Evolutionary conservation across 768 basidiomycete genomes (phyloP).

Genomic region (Trametes sanguinea): DNA sequence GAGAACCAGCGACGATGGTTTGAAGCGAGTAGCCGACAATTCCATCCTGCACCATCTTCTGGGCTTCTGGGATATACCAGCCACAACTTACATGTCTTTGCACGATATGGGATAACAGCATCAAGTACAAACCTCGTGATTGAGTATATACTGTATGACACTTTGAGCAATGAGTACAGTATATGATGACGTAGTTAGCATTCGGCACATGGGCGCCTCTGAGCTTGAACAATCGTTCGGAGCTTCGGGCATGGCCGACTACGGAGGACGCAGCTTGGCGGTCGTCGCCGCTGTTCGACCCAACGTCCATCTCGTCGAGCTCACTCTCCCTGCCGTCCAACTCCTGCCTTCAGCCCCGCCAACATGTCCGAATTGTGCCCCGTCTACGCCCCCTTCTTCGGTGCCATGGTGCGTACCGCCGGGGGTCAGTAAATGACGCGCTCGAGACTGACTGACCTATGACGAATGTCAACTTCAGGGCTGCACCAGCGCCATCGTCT

Average conservation of each 20-base stretch:
- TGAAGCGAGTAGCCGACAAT: too few relatives aligned
- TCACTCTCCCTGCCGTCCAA: constrained; percentile 19
- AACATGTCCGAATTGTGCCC: constrained; percentile 81
- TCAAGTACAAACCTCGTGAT: too few relatives aligned
- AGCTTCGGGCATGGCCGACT: constrained; percentile 15
- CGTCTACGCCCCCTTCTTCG: constrained; percentile 98
- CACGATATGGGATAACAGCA: too few relatives aligned
- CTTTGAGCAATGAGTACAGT: too few relatives aligned
- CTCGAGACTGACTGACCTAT: constrained; percentile 12
- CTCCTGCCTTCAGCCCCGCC: constrained; percentile 16
- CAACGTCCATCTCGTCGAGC: constrained; percentile 24
- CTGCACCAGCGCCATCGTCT: constrained; percentile 95
- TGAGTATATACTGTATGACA: too few relatives aligned
- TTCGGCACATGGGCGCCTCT: constrained; percentile 4
- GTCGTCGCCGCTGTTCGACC: constrained; percentile 20
- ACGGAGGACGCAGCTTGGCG: constrained; percentile 13
- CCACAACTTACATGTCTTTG: too few relatives aligned
- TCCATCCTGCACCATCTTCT: too few relatives aligned
- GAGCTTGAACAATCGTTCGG: constrained; percentile 4
- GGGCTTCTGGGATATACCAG: too few relatives aligned
- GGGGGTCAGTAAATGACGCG: too few relatives aligned
- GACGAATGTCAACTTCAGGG: constrained; percentile 53
- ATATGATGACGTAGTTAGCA: not conserved
- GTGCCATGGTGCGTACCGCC: constrained; percentile 75
- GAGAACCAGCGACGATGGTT: too few relatives aligned